Base-by-base conservation (phyloP, 176 grass and related monocot genomes). In the Poa annua region DNA sequence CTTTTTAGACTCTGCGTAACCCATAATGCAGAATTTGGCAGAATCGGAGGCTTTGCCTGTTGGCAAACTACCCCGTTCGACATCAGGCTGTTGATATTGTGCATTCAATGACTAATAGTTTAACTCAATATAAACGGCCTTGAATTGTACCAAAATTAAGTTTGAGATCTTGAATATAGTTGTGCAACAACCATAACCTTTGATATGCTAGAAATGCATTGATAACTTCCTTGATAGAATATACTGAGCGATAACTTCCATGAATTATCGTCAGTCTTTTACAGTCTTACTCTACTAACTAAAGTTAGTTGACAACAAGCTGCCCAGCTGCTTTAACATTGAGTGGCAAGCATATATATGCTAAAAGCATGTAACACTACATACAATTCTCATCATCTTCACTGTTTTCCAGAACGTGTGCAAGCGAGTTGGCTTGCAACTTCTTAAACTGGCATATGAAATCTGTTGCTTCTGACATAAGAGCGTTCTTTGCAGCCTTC, bases 391-490 rank as follows among this genome's bases (percentile, higher is more conserved):
- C 61, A 75, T 88, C 84, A 67, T 88, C 77, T 35, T 91, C 90
- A 52, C 53, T 80, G 36, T 87, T 81, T 26, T 88, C 77, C 35
- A 78, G 10, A 79, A 81, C 39, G 20, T 93, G 76, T 0, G 71
- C 89, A 88, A 87, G 75, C 8, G 88, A 78, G 60, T 93, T 86
- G 11, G 86, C 71, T 86, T 95, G 90, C 61, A 90, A 45, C 76
- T 86, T 74, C 55, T 93, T 94, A 80, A 85, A 98, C 59, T 83
- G 78, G 29, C 76, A 59, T 24, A 98, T 95, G 26, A 77, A 90
- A 32, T 88, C 88, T 25, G 71, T 83, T 26, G 92, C 95, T 87
- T 98, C 92, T 81, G 92, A 88, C 15, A 91, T 86, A 32, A 95
- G 89, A 83, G 90, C 86, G 84, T 64, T 88, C 57, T 82, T 94